Evolutionary conservation across 2,329 filamentous ascomycete species (phyloP).

Genomic region (Arthroderma sp.): DNA sequence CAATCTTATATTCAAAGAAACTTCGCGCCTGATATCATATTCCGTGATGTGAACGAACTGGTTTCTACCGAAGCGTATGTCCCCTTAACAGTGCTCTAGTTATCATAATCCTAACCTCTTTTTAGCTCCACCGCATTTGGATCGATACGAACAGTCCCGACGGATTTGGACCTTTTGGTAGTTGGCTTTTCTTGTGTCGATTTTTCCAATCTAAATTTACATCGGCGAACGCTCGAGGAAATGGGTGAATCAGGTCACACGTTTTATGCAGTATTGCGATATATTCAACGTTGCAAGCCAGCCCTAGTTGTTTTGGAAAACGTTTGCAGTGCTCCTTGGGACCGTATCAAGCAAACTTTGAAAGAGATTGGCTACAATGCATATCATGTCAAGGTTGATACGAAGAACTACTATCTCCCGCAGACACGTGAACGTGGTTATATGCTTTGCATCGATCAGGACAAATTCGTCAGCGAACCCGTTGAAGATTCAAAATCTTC

Average conservation of each 20-base stretch:
- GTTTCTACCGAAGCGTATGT: conserved; percentile 37
- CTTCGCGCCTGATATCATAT: conserved; percentile 39
- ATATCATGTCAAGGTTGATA: conserved; percentile 42
- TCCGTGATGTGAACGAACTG: conserved; percentile 47
- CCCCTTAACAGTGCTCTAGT: not conserved
- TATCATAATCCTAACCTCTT: conserved; percentile 4
- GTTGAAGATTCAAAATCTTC: conserved; percentile 17
- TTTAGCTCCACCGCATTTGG: conserved; percentile 55
- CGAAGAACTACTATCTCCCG: conserved; percentile 59
- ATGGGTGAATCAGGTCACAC: conserved; percentile 54
- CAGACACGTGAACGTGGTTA: conserved; percentile 54
- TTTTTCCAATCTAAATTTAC: conserved; percentile 53
- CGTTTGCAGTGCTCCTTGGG: conserved; percentile 49
- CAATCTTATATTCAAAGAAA: conserved; percentile 53
- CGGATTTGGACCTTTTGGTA: conserved; percentile 49
- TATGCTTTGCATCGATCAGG: conserved; percentile 41
- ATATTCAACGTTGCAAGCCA: conserved; percentile 43
- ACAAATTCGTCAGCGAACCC: conserved; percentile 13
- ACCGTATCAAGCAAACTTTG: conserved; percentile 34
- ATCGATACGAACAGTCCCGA: conserved; percentile 42
- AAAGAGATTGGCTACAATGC: conserved; percentile 43
- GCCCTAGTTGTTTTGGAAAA: conserved; percentile 61
- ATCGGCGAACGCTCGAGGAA: conserved; percentile 37
- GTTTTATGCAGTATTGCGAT: conserved; percentile 47
- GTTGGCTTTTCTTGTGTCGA: conserved; percentile 67